These are phyloP conservation scores for Cryptococcus sp. DNA, from an alignment of 1,284 basidiomycete genomes.

Conservation along the genomic window DNA sequence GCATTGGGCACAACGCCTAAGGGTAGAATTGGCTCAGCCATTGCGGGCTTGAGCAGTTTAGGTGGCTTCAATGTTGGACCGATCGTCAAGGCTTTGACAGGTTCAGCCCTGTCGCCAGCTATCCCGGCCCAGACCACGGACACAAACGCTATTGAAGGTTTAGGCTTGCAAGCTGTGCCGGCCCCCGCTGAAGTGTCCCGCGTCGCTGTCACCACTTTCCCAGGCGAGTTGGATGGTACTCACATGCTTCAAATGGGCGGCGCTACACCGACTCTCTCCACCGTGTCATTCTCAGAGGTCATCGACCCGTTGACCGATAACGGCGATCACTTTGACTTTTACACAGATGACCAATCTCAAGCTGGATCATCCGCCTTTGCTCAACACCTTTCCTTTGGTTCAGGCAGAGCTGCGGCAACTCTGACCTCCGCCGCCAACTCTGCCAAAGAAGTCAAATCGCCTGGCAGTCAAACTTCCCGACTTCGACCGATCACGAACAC, in stretches of 20 bases:
- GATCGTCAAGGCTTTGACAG: conserved; percentile 40
- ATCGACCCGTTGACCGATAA: conserved; percentile 37
- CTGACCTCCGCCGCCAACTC: conserved; percentile 2
- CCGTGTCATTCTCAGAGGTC: conserved; percentile 45
- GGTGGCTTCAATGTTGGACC: conserved; percentile 31
- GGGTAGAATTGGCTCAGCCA: conserved; percentile 31
- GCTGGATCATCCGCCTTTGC: conserved; percentile 28
- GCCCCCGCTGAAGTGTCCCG: conserved; percentile 36
- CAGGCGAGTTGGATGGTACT: conserved; percentile 14
- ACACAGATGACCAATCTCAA: conserved; percentile 36
- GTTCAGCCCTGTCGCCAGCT: conserved; percentile 16
- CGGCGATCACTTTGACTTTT: conserved; percentile 33
- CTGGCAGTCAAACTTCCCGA: conserved; percentile 11
- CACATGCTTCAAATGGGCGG: conserved; percentile 26
- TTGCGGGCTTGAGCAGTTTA: conserved; percentile 27
- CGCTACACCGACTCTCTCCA: conserved; percentile 46
- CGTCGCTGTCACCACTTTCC: conserved; percentile 36
- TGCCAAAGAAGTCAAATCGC: background rate
- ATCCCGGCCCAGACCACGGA: background rate
- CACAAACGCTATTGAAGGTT: conserved; percentile 3
- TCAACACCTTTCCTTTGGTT: conserved; percentile 6
- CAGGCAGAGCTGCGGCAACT: conserved; percentile 11
- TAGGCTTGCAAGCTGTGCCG: conserved; percentile 29
- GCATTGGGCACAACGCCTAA: conserved; percentile 37
- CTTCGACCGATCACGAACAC: conserved; percentile 36